Base-by-base conservation (phyloP, 169 alveolate species). In the Eimeria sp. region DNA sequence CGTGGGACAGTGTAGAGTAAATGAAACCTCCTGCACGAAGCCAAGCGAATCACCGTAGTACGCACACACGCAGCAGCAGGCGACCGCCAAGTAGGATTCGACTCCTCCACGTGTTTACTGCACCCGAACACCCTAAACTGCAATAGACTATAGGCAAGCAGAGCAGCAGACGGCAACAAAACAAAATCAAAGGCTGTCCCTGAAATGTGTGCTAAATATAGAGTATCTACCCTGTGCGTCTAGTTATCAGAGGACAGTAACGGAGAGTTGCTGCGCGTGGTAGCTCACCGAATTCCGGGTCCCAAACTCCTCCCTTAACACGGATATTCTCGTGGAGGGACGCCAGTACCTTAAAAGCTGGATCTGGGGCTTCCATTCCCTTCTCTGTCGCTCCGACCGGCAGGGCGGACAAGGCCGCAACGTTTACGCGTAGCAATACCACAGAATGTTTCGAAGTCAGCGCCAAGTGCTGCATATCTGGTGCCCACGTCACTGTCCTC, bases 281-380 rank as follows among this genome's bases (percentile, higher is more conserved):
- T 54, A 13, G 70, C 82, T 40, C 51, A 89, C 94, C 98, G 61
- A 97, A 96, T 43, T 97, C 88, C 40, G 96, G 97, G 78, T 96
- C 98, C 98, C 98, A 97, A 22, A 97, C 97, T 10, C 98, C 98
- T 40, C 98, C 95, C 76, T 98, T 98, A 82, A 98, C 96, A 70
- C 97, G 95, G 83, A 96, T 96, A 89, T 97, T 96, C 82, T 98
- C 98, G 70, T 97, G 98, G 43, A 97, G 90, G 49, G 97, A 84
- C 34, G 96, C 88, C 47, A 97, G 67, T 82, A 94, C 75, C 96
- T 96, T 97, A 67, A 97, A 54, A 84, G 54, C 94, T 70, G 84
- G 95, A 18, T 58, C 92, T 0, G 95, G 45, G 7, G 70, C 82
- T 45, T 63, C 80, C 27, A 43, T 65, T 6, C 65, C 82, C 67